A percentile compares a stretch with the other conserved stretches of the same genome.
phyloP scores from a whole-genome alignment of 768 basidiomycete genomes.

The Lactarius hengduanensis region DNA sequence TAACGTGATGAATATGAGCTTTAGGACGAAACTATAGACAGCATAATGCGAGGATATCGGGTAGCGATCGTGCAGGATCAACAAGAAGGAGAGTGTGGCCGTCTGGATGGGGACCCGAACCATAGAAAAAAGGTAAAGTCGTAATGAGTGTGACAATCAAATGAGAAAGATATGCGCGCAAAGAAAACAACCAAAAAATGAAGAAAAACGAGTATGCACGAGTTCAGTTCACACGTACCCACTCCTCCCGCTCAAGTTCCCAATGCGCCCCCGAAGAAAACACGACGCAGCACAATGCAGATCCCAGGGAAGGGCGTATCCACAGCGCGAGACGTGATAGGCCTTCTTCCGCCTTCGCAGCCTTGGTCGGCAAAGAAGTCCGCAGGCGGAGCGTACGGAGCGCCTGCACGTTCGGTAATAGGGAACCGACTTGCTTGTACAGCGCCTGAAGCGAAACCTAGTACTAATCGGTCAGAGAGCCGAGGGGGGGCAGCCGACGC shows the following conservation, averaged over 20 bases:
- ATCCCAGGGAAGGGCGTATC: slow-evolving; percentile 32
- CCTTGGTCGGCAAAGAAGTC: slow-evolving; percentile 41
- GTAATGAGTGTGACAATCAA: background rate
- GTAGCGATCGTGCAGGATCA: background rate
- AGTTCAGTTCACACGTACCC: slow-evolving; percentile 9
- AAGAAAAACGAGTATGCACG: background rate
- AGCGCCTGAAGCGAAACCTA: slow-evolving; percentile 31
- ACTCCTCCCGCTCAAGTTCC: slow-evolving; percentile 20
- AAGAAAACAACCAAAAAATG: background rate
- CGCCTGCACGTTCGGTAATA: slow-evolving; percentile 33
- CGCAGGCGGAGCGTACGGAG: slow-evolving; percentile 34
- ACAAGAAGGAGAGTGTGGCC: background rate
- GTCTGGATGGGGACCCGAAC: background rate
- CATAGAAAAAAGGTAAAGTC: background rate
- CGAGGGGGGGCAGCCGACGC: background rate
- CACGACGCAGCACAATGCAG: slow-evolving; percentile 30
- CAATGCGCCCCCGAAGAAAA: slow-evolving; percentile 36
- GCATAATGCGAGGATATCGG: background rate
- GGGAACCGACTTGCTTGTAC: slow-evolving; percentile 33
- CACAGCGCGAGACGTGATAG: slow-evolving; percentile 33
- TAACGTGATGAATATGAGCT: background rate
- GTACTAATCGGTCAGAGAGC: background rate
- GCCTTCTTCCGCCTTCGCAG: slow-evolving; percentile 37
- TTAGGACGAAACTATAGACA: background rate
- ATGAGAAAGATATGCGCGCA: background rate